phyloP scores from a whole-genome alignment of 1,284 basidiomycete genomes.

The Earliella scabrosa region DNA sequence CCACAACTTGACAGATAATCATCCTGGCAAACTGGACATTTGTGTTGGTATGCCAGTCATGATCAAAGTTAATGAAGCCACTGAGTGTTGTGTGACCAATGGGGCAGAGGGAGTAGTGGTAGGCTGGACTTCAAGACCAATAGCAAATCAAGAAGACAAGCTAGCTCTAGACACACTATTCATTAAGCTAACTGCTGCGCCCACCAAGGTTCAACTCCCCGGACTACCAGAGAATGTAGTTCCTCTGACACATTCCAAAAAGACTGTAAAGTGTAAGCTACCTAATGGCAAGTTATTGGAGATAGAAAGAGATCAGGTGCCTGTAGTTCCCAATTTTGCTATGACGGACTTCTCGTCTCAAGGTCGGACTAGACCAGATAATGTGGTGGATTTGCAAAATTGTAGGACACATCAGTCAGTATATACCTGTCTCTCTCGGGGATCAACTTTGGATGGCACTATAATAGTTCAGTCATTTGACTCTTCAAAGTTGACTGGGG shows the following conservation, averaged over 20 bases:
- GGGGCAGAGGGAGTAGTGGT: too few relatives aligned
- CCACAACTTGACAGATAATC: constrained; percentile 22
- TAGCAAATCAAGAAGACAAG: constrained; percentile 41
- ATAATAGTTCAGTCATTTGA: constrained; percentile 38
- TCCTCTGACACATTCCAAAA: constrained; percentile 29
- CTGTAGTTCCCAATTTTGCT: constrained; percentile 42
- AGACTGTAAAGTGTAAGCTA: constrained; percentile 23
- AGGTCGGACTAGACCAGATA: constrained; percentile 38
- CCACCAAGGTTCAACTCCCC: constrained; percentile 33
- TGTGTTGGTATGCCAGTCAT: constrained; percentile 45
- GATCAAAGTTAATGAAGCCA: too few relatives aligned
- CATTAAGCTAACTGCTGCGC: constrained; percentile 38
- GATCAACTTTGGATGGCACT: constrained; percentile 34
- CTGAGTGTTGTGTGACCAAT: too few relatives aligned
- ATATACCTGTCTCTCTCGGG: constrained; percentile 41
- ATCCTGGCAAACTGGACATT: constrained; percentile 36
- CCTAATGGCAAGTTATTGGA: too few relatives aligned
- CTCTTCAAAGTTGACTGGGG: too few relatives aligned
- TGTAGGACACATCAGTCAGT: constrained; percentile 36
- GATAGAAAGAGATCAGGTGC: constrained; percentile 38
- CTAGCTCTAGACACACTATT: constrained; percentile 40
- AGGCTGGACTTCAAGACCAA: too few relatives aligned
- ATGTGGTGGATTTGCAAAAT: too few relatives aligned
- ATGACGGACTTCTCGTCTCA: constrained; percentile 47
- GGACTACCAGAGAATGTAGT: constrained; percentile 44